Conservation (phyloP, 139 green algal genomes). For the Astrephomene gubernaculifera region DNA sequence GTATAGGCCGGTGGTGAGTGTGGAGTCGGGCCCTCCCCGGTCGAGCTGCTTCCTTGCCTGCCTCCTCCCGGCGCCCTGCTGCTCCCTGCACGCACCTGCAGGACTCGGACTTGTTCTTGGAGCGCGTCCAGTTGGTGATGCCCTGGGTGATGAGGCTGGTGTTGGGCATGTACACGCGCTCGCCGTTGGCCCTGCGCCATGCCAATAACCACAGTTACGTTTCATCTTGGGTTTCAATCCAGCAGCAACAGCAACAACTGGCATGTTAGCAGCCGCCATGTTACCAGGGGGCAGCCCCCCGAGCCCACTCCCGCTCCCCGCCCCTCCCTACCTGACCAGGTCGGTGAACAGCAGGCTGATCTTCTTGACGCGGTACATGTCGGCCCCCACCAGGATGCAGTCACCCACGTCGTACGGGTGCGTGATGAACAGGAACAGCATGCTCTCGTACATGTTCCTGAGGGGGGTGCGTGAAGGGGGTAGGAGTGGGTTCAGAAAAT, state of each 20-base stretch:
- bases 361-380: constrained; percentile 55
- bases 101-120: constrained; percentile 27
- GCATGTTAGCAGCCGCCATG: no score
- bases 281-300: no score
- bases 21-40: no score
- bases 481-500: background rate
- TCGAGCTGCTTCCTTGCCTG: no score
- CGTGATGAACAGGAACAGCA: constrained; percentile 65
- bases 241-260: no score
- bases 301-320: background rate
- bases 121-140: constrained; percentile 51
- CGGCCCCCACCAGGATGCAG: constrained; percentile 34
- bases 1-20: no score
- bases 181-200: background rate
- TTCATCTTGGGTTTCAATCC: no score
- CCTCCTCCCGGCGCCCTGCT: no score
- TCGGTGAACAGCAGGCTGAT: constrained; percentile 56
- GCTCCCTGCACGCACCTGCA: background rate
- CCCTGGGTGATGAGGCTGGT: constrained; percentile 1
- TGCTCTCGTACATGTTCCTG: constrained; percentile 63
- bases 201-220: no score
- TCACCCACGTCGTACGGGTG: constrained; percentile 60
- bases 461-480: background rate
- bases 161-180: constrained; percentile 50
- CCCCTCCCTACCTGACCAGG: constrained; percentile 31